Percentiles rank a stretch among this genome's conserved stretches.
Evolutionary conservation across 352 stramenopile species (phyloP).

Genomic region (Aphanomyces stellatus): DNA sequence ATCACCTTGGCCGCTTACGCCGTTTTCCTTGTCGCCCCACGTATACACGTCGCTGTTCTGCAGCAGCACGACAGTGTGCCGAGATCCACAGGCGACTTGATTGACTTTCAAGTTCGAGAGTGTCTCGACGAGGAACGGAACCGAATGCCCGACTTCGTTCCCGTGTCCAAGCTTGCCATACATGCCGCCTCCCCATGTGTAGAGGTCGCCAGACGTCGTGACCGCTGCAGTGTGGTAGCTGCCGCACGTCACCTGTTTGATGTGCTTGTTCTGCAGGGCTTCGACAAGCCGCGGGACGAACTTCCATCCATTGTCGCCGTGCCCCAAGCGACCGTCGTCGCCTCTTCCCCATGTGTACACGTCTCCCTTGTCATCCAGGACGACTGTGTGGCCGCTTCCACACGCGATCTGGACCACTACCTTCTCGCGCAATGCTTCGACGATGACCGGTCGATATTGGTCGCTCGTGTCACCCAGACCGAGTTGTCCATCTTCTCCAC

Average conservation of each 20-base stretch:
- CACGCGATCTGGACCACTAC: constrained; percentile 84
- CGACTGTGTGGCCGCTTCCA: constrained; percentile 81
- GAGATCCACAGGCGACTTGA: constrained; percentile 91
- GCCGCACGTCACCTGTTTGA: constrained; percentile 90
- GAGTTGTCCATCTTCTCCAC: constrained; percentile 80
- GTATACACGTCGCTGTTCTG: constrained; percentile 87
- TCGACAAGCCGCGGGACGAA: constrained; percentile 92
- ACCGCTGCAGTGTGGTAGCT: constrained; percentile 95
- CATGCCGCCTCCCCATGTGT: constrained; percentile 93
- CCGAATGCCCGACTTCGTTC: constrained; percentile 92
- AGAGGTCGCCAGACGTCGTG: constrained; percentile 89
- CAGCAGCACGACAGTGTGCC: constrained; percentile 90
- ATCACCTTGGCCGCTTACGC: constrained; percentile 90
- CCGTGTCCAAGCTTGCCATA: constrained; percentile 91
- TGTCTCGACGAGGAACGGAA: constrained; percentile 89
- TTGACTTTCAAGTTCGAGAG: constrained; percentile 85
- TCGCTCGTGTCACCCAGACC: constrained; percentile 81
- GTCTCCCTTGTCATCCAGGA: constrained; percentile 73
- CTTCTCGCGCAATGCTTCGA: constrained; percentile 75
- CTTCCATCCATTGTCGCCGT: constrained; percentile 95
- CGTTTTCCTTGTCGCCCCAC: constrained; percentile 95
- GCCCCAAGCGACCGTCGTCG: constrained; percentile 83
- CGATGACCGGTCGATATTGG: constrained; percentile 71
- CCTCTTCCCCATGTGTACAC: constrained; percentile 87
- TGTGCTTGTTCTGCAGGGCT: constrained; percentile 83